Conservation (phyloP, 2,329 filamentous ascomycete species). For the Fusarium tjaetaba region DNA sequence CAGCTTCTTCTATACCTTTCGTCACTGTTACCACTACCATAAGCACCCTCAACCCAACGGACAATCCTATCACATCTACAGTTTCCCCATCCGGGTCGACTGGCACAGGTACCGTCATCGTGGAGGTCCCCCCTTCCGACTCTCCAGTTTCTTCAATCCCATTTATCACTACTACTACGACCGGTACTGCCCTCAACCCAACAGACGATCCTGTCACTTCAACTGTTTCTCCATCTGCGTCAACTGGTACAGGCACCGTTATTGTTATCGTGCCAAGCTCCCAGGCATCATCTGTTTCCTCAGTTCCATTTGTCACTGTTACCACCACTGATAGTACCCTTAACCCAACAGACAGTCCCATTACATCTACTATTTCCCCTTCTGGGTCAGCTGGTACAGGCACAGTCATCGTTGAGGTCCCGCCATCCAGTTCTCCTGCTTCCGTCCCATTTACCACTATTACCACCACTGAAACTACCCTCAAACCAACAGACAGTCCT, state of each 20-base stretch:
- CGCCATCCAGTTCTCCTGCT: no score
- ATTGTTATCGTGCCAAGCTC: no score
- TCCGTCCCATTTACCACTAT: background rate
- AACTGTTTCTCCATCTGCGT: background rate
- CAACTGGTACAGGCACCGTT: background rate
- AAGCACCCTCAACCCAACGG: background rate
- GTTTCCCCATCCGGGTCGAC: background rate
- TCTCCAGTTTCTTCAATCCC: background rate
- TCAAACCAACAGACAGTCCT: background rate
- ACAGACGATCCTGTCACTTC: background rate
- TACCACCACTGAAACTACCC: background rate
- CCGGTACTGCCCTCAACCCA: background rate
- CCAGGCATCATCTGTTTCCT: no score
- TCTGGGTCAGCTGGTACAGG: no score
- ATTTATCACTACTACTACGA: background rate
- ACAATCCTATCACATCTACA: fast-evolving
- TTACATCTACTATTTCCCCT: no score
- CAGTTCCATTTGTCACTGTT: no score
- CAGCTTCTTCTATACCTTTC: fast-evolving
- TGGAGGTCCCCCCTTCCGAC: background rate
- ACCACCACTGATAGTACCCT: no score
- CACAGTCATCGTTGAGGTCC: no score
- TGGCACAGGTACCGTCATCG: background rate
- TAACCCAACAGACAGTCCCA: no score
- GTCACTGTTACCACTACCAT: background rate